phyloP scores from a whole-genome alignment of 306 rosid species.

The Argentina anserina region DNA sequence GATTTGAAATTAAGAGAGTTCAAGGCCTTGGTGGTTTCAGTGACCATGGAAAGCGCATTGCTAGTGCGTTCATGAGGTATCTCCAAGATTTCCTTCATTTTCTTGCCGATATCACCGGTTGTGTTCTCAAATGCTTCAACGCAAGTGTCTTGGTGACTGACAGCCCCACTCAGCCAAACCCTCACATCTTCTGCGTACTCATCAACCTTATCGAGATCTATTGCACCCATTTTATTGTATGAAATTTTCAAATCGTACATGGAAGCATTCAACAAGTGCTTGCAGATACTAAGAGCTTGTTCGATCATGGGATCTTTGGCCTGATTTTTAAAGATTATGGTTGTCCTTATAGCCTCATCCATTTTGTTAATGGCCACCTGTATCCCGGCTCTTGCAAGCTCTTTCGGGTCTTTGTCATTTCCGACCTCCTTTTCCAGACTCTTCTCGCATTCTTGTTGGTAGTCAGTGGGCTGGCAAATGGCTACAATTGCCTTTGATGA shows the following conservation, averaged over 20 bases:
- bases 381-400: conserved; percentile 42
- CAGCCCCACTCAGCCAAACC: conserved; percentile 57
- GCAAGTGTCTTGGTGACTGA: conserved; percentile 58
- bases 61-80: conserved; percentile 39
- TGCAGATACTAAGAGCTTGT: conserved; percentile 51
- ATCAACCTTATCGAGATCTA: conserved; percentile 24
- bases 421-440: conserved; percentile 16
- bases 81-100: conserved; percentile 40
- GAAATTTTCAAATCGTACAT: conserved; percentile 43
- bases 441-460: conserved; percentile 43
- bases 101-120: conserved; percentile 38
- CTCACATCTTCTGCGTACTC: conserved; percentile 47
- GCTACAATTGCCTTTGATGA: conserved; percentile 24
- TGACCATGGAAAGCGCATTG: conserved; percentile 61
- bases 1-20: background rate
- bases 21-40: conserved; percentile 7
- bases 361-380: conserved; percentile 25
- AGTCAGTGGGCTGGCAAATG: conserved; percentile 52
- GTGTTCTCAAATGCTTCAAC: conserved; percentile 55
- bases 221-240: conserved; percentile 17
- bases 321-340: conserved; percentile 25
- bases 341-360: conserved; percentile 17
- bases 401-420: conserved; percentile 32
- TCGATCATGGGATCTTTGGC: conserved; percentile 48
- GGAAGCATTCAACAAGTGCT: conserved; percentile 43